Conservation (phyloP, 257 asterid genomes). For the Capsicum chinense region DNA sequence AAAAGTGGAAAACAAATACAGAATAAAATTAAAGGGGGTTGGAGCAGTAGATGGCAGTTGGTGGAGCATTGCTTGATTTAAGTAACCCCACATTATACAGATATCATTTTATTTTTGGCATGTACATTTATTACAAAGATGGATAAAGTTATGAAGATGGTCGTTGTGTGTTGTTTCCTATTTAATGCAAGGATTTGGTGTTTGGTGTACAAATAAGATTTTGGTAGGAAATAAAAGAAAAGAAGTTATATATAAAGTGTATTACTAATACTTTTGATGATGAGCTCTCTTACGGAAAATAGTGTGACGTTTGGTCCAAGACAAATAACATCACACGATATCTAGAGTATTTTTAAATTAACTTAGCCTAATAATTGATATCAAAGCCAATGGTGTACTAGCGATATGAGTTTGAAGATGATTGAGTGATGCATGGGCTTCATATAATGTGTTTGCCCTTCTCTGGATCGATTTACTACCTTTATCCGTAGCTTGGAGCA, state of each 20-base stretch:
- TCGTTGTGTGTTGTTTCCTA: neutral
- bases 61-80: conserved; percentile 19
- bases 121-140: neutral
- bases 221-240: neutral
- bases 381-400: too few relatives aligned
- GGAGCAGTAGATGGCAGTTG: conserved; percentile 25
- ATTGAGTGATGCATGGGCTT: too few relatives aligned
- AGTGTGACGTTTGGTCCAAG: neutral
- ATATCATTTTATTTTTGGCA: neutral
- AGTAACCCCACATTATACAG: neutral
- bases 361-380: too few relatives aligned
- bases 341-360: neutral
- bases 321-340: neutral
- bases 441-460: too few relatives aligned
- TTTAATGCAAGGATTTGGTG: neutral
- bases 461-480: too few relatives aligned
- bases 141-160: neutral
- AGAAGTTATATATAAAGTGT: neutral
- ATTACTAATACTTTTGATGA: too few relatives aligned
- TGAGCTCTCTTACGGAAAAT: too few relatives aligned
- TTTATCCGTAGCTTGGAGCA: too few relatives aligned
- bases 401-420: neutral
- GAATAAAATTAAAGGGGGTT: neutral
- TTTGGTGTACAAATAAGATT: neutral
- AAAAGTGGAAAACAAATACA: neutral